Evolutionary conservation across 225 moss, liverwort and hornwort species (phyloP), one percentile per base, ranked within the genome.

Genomic region (Neckera pumila): DNA sequence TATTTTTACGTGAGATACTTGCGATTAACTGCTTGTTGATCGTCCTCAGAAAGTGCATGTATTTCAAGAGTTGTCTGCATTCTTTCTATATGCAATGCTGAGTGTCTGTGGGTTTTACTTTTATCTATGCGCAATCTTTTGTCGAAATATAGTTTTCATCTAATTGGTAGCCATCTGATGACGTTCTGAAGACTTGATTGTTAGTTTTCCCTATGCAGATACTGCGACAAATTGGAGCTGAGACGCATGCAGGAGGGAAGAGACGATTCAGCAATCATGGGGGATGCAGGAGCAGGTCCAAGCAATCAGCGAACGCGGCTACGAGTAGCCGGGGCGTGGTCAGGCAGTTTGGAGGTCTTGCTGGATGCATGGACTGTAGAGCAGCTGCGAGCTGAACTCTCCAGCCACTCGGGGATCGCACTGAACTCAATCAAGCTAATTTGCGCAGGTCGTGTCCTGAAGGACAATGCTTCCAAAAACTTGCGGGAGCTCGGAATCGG

Each of bases 311-410:
- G 84, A 40, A 91, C 95, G 33, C 92, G 90, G 42, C 85, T 98
- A 33, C 93, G 98, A 88, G 97, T 96, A 69, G 98, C 98, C 17
- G 98, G 98, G 33, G 96, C 97, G 70, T 98, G 98, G 98, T 92
- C 98, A 56, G 98, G 98, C 73, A 85, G 85, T 78, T 86, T 98
- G 91, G 97, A 98, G 90, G 97, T 95, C 30, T 82, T 93, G 43
- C 87, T 97, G 66, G 97, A 98, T 49, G 95, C 95, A 79, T 97
- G 97, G 96, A 95, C 89, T 36, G 92, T 98, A 40, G 94, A 93
- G 87, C 93, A 96, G 84, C 90, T 98, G 61, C 94, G 95, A 89
- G 85, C 88, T 63, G 97, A 98, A 88, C 92, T 96, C 60, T 92
- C 96, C 72, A 88, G 91, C 83, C 88, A 88, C 71, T 95, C 98